These are phyloP conservation scores for Rhododendron griersonianum DNA, from an alignment of 148 eudicot genomes.

Conservation along the genomic window DNA sequence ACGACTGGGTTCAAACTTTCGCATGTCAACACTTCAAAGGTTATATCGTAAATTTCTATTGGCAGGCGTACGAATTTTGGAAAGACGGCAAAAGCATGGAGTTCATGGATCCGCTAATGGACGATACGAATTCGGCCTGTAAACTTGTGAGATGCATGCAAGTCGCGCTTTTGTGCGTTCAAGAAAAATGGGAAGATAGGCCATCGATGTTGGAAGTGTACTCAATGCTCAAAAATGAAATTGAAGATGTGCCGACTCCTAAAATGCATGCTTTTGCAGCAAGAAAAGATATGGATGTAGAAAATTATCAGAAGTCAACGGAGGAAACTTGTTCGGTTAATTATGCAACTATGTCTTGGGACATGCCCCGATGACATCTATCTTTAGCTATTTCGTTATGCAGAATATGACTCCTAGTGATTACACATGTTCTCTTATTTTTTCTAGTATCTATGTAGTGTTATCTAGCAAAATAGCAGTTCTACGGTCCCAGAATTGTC, in stretches of 20 bases:
- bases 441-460: background rate
- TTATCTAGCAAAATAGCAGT: background rate
- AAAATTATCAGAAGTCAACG: background rate
- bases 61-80: conserved; percentile 43
- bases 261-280: conserved; percentile 33
- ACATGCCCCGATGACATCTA: conserved; percentile 17
- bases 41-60: background rate
- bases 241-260: conserved; percentile 21
- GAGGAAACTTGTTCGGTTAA: conserved; percentile 13
- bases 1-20: background rate
- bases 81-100: conserved; percentile 20
- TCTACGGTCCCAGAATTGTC: background rate
- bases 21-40: background rate
- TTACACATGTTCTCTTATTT: background rate
- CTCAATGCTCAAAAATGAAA: conserved; percentile 39
- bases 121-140: conserved; percentile 19
- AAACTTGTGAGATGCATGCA: conserved; percentile 31
- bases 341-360: conserved; percentile 14
- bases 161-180: conserved; percentile 34
- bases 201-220: conserved; percentile 46
- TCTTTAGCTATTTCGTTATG: background rate
- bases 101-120: conserved; percentile 30
- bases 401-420: background rate
- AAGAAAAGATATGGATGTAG: conserved; percentile 1
- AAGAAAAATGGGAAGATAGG: conserved; percentile 38